Percentiles rank a stretch among this genome's conserved stretches.
These are phyloP conservation scores for Globisporangium sylvaticum DNA, from an alignment of 352 stramenopile species.

Conservation along the genomic window DNA sequence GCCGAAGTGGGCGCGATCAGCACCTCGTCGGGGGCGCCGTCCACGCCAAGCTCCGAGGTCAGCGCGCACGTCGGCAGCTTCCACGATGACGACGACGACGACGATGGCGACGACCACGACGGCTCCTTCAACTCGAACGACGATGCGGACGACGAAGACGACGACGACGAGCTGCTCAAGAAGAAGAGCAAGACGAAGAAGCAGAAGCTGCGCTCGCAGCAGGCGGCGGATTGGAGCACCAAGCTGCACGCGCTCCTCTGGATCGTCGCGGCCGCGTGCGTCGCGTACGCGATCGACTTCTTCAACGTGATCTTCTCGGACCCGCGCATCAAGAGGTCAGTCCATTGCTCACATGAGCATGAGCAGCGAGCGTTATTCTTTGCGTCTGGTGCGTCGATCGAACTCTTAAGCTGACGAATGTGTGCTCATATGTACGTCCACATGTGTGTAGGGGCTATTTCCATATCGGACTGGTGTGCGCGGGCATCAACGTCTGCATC, in stretches of 20 bases:
- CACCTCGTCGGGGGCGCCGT: not conserved
- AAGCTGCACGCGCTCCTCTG: constrained; percentile 75
- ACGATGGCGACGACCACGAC: constrained; percentile 29
- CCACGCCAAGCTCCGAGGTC: constrained; percentile 14
- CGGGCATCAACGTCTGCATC: constrained; percentile 83
- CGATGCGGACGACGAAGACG: constrained; percentile 21
- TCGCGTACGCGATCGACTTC: constrained; percentile 69
- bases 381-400: not conserved
- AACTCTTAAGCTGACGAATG: not conserved
- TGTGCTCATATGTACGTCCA: not conserved
- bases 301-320: constrained; percentile 68
- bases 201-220: constrained; percentile 32
- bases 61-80: constrained; percentile 24
- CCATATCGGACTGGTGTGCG: constrained; percentile 70
- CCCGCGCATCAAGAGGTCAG: constrained; percentile 42
- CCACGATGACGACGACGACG: constrained; percentile 31
- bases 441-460: constrained; percentile 74
- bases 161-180: constrained; percentile 30
- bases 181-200: constrained; percentile 18
- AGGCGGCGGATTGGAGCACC: constrained; percentile 58
- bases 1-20: constrained; percentile 18
- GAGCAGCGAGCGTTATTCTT: too few species aligned
- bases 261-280: constrained; percentile 44
- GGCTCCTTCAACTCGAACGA: constrained; percentile 17
- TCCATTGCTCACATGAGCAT: not conserved